These are phyloP conservation scores for Paramecium octaurelia DNA, from an alignment of 73 alveolate genomes.

Conservation along the genomic window DNA sequence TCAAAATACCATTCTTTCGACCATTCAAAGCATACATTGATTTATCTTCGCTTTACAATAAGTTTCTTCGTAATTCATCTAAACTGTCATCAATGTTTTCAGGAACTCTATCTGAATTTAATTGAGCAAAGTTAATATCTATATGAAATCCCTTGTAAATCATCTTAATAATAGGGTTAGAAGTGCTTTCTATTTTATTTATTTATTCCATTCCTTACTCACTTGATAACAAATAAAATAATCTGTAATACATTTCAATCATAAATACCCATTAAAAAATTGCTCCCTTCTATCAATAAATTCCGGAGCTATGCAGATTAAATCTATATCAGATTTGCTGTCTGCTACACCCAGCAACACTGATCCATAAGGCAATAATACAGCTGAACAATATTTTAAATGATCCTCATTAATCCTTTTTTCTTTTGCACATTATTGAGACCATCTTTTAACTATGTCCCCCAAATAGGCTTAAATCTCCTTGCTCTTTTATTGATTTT, in stretches of 20 bases:
- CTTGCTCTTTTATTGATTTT: not conserved
- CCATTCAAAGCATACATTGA: slow-evolving; percentile 90
- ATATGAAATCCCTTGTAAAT: slow-evolving; percentile 83
- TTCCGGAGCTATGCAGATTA: slow-evolving; percentile 92
- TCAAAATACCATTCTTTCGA: slow-evolving; percentile 86
- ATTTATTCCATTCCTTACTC: slow-evolving; percentile 81
- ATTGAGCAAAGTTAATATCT: slow-evolving; percentile 93
- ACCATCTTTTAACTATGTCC: slow-evolving; percentile 20
- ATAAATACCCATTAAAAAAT: slow-evolving; percentile 66
- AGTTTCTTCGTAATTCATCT: slow-evolving; percentile 76
- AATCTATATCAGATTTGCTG: slow-evolving; percentile 95
- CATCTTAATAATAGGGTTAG: slow-evolving; percentile 92
- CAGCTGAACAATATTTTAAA: slow-evolving; percentile 46
- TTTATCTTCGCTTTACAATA: slow-evolving; percentile 85
- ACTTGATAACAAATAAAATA: slow-evolving; percentile 70
- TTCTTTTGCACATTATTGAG: slow-evolving; percentile 33
- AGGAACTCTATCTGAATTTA: slow-evolving; percentile 76
- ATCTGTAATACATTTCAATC: slow-evolving; percentile 59
- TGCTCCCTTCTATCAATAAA: slow-evolving; percentile 80
- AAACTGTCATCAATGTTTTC: slow-evolving; percentile 78
- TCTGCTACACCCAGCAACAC: slow-evolving; percentile 91
- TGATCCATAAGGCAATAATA: slow-evolving; percentile 90
- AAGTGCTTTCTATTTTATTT: slow-evolving; percentile 77
- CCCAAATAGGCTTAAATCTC: not conserved
- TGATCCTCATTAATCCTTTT: not conserved